Conservation (phyloP, 148 eudicot genomes). For the Persicaria maculosa region DNA sequence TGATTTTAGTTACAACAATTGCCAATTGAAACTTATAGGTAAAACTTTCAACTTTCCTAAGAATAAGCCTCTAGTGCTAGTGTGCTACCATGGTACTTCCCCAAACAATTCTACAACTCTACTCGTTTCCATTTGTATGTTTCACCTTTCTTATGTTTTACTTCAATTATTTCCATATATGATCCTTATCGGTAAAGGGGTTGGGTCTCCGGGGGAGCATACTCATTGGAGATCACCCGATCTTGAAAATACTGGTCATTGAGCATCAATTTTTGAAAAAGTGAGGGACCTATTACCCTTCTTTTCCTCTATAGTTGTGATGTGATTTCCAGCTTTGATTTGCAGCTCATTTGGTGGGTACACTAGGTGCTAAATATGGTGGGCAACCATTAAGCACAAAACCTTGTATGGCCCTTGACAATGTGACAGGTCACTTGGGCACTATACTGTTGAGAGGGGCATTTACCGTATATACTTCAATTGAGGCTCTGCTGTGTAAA, state of each 20-base stretch:
- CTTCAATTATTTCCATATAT: not conserved
- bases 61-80: not conserved
- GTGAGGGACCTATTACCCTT: not conserved
- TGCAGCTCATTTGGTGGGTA: not conserved
- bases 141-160: not conserved
- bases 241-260: not conserved
- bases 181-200: not conserved
- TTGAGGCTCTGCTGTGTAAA: not conserved
- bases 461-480: not conserved
- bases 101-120: too few species aligned
- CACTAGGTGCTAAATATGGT: not conserved
- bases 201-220: not conserved
- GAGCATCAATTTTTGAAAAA: not conserved
- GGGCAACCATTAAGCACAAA: constrained; percentile 4
- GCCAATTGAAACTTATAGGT: not conserved
- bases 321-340: not conserved
- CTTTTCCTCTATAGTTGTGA: not conserved
- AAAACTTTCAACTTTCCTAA: not conserved
- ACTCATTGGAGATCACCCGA: not conserved
- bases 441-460: not conserved
- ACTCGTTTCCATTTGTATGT: too few species aligned
- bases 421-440: not conserved
- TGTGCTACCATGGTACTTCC: too few species aligned
- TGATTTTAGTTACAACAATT: not conserved
- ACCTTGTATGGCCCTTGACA: constrained; percentile 1